phyloP scores from a whole-genome alignment of 129 eudicot species.

The Glebionis coronaria region DNA sequence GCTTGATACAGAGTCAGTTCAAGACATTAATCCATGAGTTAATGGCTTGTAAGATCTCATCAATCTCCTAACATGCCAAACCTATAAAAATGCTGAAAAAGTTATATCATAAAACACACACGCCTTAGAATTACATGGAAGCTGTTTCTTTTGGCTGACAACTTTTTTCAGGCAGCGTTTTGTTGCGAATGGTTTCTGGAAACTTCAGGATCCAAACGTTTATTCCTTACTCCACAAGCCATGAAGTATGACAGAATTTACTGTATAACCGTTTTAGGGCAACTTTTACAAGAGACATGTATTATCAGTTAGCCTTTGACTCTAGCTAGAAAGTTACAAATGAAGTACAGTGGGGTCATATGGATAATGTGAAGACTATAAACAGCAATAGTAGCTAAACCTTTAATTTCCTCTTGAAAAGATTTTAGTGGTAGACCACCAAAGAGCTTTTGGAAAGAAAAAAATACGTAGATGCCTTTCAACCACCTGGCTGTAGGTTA shows the following conservation, averaged over 20 bases:
- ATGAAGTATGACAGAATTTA: not conserved
- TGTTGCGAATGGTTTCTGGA: not conserved
- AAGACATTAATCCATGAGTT: not conserved
- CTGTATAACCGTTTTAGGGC: not conserved
- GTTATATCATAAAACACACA: not conserved
- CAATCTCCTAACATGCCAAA: not conserved
- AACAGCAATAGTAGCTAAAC: not conserved
- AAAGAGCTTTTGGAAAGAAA: no score
- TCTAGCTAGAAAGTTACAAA: not conserved
- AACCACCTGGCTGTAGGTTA: no score
- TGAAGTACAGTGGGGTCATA: not conserved
- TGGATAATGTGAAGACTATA: not conserved
- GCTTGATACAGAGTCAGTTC: not conserved
- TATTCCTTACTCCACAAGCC: not conserved
- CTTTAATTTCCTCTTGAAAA: not conserved
- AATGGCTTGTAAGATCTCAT: not conserved
- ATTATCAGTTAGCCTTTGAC: not conserved
- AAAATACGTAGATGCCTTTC: no score
- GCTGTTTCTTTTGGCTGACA: not conserved
- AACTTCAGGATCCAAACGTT: not conserved
- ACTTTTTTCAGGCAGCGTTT: not conserved
- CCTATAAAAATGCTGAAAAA: not conserved
- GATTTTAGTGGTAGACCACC: no score
- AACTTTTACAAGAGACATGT: not conserved
- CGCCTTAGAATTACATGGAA: not conserved